Conservation (phyloP, 2,329 filamentous ascomycete species). For the Venturia nashicola region DNA sequence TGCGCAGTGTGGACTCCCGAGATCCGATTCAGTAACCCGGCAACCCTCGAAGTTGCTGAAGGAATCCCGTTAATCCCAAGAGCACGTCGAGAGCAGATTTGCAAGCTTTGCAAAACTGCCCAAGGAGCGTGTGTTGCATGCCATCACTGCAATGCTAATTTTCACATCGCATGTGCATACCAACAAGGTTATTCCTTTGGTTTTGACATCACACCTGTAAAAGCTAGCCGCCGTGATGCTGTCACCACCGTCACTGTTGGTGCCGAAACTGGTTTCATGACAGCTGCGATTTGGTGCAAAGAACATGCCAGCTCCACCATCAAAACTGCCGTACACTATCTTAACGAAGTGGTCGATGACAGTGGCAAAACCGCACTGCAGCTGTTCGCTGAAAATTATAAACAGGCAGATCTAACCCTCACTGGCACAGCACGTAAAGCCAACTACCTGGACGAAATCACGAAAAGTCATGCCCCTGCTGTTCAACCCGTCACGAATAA, state of each 20-base stretch:
- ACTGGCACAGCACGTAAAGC: conserved; percentile 92
- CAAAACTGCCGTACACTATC: conserved; percentile 62
- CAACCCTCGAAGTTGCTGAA: conserved; percentile 73
- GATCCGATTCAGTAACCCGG: conserved; percentile 80
- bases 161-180: conserved; percentile 86
- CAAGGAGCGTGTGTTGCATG: conserved; percentile 75
- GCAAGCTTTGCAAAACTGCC: conserved; percentile 72
- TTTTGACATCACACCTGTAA: conserved; percentile 83
- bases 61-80: conserved; percentile 74
- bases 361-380: conserved; percentile 70
- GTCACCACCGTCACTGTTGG: conserved; percentile 69
- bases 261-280: conserved; percentile 64
- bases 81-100: conserved; percentile 61
- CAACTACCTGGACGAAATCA: conserved; percentile 56
- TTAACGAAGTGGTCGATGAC: conserved; percentile 63
- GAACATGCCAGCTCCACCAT: conserved; percentile 51
- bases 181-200: conserved; percentile 72
- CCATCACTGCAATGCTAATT: conserved; percentile 55
- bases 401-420: conserved; percentile 81
- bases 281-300: conserved; percentile 84
- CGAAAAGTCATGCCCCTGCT: conserved; percentile 38
- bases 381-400: conserved; percentile 78
- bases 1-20: conserved; percentile 89
- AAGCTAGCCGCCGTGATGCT: conserved; percentile 74
- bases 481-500: conserved; percentile 13